These are phyloP conservation scores for Cylindrotheca closterium DNA, from an alignment of 108 stramenopile genomes.

Conservation along the genomic window DNA sequence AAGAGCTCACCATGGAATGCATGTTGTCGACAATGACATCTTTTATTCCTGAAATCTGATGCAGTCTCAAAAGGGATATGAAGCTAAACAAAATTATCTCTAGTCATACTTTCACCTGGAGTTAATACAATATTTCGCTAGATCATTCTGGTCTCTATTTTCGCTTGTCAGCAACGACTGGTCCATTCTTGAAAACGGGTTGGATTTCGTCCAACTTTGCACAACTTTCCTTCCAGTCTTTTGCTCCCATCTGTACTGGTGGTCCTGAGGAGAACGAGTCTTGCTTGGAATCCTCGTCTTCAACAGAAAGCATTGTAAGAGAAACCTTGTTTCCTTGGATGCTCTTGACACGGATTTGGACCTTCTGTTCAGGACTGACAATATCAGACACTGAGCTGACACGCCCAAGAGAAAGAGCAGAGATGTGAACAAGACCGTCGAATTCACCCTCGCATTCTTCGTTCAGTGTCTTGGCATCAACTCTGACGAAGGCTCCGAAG, in stretches of 20 bases:
- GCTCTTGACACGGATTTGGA: slow-evolving; percentile 76
- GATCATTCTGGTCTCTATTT: no score
- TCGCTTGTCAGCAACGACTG: slow-evolving; percentile 59
- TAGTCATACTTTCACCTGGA: no score
- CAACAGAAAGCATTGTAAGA: slow-evolving; percentile 80
- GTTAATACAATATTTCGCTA: no score
- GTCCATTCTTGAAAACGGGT: slow-evolving; percentile 63
- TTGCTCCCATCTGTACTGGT: slow-evolving; percentile 51
- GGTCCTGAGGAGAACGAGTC: slow-evolving; percentile 12
- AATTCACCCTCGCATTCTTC: slow-evolving; percentile 73
- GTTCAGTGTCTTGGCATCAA: slow-evolving; percentile 71
- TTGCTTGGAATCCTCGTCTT: slow-evolving; percentile 66
- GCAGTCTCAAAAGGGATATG: no score
- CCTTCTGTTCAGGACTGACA: slow-evolving; percentile 71
- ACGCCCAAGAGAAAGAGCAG: slow-evolving; percentile 67
- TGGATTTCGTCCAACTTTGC: slow-evolving; percentile 47
- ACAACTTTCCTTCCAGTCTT: slow-evolving; percentile 80
- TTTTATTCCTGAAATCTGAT: no score
- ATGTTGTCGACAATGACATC: no score
- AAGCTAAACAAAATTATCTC: no score
- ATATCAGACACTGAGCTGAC: slow-evolving; percentile 54
- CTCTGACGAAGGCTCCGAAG: slow-evolving; percentile 92
- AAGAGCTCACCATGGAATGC: no score
- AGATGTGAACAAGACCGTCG: slow-evolving; percentile 89
- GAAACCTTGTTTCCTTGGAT: slow-evolving; percentile 70